These are phyloP conservation scores for Cordyceps cicadae DNA, from an alignment of 2,329 filamentous ascomycete species.

Conservation along the genomic window DNA sequence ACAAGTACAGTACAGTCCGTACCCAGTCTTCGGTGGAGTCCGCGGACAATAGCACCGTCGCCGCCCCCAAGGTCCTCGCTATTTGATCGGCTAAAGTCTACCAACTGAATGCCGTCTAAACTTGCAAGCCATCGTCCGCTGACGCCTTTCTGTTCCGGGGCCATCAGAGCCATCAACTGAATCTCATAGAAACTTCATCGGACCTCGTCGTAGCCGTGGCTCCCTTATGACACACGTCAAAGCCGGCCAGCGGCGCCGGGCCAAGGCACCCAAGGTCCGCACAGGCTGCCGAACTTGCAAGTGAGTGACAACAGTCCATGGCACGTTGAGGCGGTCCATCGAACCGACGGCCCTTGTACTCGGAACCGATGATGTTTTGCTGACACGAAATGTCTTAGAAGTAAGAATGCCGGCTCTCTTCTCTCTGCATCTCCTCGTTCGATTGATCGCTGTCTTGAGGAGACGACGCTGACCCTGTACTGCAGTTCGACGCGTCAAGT, in stretches of 20 bases:
- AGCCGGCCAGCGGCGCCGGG: slow-evolving; percentile 12
- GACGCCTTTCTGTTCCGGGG: neutral
- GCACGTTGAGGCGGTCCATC: neutral
- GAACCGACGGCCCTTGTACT: neutral
- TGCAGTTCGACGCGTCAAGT: slow-evolving; percentile 11
- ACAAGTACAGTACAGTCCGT: neutral
- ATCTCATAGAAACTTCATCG: neutral
- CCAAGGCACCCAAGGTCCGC: slow-evolving; percentile 12
- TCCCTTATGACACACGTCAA: slow-evolving; percentile 13
- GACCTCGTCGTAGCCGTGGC: neutral
- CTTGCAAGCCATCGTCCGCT: too few relatives aligned
- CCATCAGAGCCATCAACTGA: neutral
- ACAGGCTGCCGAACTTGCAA: slow-evolving; percentile 13
- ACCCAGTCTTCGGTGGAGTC: neutral
- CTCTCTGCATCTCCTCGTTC: neutral
- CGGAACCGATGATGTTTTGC: neutral
- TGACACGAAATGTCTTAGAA: neutral
- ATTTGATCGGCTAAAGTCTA: too few relatives aligned
- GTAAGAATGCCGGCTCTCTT: neutral
- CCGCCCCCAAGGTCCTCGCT: neutral
- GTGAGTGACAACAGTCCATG: neutral
- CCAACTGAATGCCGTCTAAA: too few relatives aligned
- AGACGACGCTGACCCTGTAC: neutral
- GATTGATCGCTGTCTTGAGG: neutral
- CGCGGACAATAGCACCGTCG: neutral